Conservation (phyloP, 2,329 filamentous ascomycete species). For the Corinectria fuckeliana region DNA sequence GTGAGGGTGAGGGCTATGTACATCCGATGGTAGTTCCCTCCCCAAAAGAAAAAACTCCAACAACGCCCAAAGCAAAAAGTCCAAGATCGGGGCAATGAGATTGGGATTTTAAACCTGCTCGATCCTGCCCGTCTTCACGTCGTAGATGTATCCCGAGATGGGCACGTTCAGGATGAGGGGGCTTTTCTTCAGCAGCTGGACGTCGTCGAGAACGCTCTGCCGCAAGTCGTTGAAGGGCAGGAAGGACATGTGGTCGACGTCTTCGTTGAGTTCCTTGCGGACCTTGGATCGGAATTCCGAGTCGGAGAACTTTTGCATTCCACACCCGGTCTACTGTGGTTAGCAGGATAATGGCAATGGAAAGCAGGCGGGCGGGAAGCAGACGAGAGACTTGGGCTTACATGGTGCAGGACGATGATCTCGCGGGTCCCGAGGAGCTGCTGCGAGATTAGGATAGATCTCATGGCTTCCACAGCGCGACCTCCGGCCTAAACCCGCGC, state of each 20-base stretch:
- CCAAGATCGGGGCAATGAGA: neutral
- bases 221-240: constrained; percentile 70
- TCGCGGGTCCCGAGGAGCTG: constrained; percentile 79
- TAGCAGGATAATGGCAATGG: no score
- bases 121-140: constrained; percentile 73
- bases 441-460: constrained; percentile 79
- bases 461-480: constrained; percentile 71
- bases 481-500: constrained; percentile 55
- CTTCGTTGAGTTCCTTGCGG: constrained; percentile 62
- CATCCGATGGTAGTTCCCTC: neutral
- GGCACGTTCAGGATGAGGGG: constrained; percentile 66
- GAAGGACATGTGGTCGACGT: constrained; percentile 64
- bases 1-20: constrained; percentile 1
- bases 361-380: neutral
- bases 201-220: constrained; percentile 69
- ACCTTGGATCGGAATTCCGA: constrained; percentile 62
- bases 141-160: constrained; percentile 78
- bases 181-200: constrained; percentile 65
- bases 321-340: constrained; percentile 48
- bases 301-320: constrained; percentile 74
- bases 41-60: neutral
- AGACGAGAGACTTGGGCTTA: constrained; percentile 27
- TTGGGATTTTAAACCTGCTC: constrained; percentile 32
- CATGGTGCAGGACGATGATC: constrained; percentile 75
- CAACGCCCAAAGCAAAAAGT: neutral